phyloP scores from a whole-genome alignment of 108 stramenopile species.

The Mayamaea pseudoterrestris region DNA sequence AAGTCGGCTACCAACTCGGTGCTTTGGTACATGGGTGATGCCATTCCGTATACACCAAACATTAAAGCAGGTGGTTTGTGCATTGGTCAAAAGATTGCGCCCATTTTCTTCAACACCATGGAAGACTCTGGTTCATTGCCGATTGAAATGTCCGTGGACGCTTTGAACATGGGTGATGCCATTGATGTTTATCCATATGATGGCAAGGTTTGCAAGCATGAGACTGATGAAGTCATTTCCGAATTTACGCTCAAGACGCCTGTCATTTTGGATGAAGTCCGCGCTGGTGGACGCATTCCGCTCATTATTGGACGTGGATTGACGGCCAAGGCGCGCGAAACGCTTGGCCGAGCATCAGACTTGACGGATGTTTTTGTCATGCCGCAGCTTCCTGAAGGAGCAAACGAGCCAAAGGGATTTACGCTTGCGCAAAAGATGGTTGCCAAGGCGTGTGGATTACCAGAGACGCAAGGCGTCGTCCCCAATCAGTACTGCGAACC shows the following conservation, averaged over 20 bases:
- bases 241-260: constrained; percentile 83
- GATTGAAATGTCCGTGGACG: constrained; percentile 81
- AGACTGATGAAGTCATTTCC: constrained; percentile 73
- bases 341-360: constrained; percentile 60
- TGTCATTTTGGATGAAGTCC: constrained; percentile 88
- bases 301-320: constrained; percentile 89
- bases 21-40: constrained; percentile 89
- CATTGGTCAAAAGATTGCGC: constrained; percentile 92
- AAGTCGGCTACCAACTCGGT: constrained; percentile 95
- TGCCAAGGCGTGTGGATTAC: constrained; percentile 78
- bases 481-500: constrained; percentile 94
- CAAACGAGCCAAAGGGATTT: constrained; percentile 61
- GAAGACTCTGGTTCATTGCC: constrained; percentile 94
- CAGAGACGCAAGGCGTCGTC: constrained; percentile 54
- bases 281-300: constrained; percentile 92
- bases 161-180: constrained; percentile 88
- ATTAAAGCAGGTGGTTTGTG: constrained; percentile 83
- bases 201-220: constrained; percentile 61
- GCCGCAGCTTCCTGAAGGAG: constrained; percentile 44
- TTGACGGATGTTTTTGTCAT: constrained; percentile 69
- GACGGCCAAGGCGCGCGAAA: constrained; percentile 79
- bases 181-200: constrained; percentile 87
- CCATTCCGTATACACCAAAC: constrained; percentile 91
- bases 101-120: constrained; percentile 97
- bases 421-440: constrained; percentile 96